Percentiles rank a stretch among this genome's conserved stretches.
Evolutionary conservation across 805 yeast genomes (phyloP).

Genomic region (Candida bentonensis): DNA sequence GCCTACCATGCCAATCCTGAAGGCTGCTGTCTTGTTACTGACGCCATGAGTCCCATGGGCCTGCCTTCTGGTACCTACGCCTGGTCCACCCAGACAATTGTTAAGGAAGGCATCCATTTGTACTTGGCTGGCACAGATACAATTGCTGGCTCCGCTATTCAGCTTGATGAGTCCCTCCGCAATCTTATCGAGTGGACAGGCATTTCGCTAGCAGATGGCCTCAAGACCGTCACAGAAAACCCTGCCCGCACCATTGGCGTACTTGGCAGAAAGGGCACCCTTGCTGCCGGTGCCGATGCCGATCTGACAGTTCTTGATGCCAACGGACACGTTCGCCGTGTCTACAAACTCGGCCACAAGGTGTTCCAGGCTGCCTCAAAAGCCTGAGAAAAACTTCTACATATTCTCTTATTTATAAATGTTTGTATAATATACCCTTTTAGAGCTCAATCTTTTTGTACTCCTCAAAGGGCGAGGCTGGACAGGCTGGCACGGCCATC

Average conservation of each 20-base stretch:
- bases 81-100: slow-evolving; percentile 35
- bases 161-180: slow-evolving; percentile 35
- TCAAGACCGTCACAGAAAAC: slow-evolving; percentile 40
- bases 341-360: slow-evolving; percentile 36
- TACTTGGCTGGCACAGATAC: slow-evolving; percentile 40
- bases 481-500: no score
- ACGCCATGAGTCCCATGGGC: slow-evolving; percentile 45
- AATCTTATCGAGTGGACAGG: slow-evolving; percentile 38
- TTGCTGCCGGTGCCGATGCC: slow-evolving; percentile 40
- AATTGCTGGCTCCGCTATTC: slow-evolving; percentile 50
- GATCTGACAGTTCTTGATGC: slow-evolving; percentile 35
- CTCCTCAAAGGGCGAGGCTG: no score
- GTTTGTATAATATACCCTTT: background rate
- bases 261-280: slow-evolving; percentile 33
- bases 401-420: background rate
- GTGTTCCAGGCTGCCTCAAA: slow-evolving; percentile 13
- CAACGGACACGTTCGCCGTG: slow-evolving; percentile 30
- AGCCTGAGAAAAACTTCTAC: slow-evolving; percentile 3
- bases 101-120: slow-evolving; percentile 33
- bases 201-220: slow-evolving; percentile 35
- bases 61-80: slow-evolving; percentile 41
- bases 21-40: slow-evolving; percentile 43
- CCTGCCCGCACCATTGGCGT: slow-evolving; percentile 37
- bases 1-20: slow-evolving; percentile 39
- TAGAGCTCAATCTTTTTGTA: no score